Evolutionary conservation across 768 basidiomycete genomes (phyloP).

Genomic region (Agaricus sinodeliciosus): DNA sequence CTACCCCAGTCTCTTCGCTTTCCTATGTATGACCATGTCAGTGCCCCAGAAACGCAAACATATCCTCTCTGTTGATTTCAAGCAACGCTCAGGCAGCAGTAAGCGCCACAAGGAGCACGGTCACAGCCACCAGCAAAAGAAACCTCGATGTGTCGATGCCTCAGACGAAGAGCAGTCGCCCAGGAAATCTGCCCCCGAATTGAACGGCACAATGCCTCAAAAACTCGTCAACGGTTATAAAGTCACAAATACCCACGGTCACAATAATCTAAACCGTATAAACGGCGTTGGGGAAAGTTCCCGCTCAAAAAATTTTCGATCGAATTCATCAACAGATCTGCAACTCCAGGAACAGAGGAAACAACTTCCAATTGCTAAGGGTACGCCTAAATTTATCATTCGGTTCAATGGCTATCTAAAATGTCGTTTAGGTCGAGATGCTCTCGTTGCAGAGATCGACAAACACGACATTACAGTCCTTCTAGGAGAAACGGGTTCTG

Average conservation of each 20-base stretch:
- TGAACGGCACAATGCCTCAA: conserved; percentile 16
- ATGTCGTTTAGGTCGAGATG: conserved; percentile 55
- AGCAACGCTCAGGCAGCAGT: neutral
- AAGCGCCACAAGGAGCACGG: neutral
- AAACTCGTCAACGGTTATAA: conserved; percentile 19
- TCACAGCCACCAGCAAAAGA: conserved; percentile 16
- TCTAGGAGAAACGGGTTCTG: conserved; percentile 95
- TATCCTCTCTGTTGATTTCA: conserved; percentile 3
- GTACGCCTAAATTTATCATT: conserved; percentile 29
- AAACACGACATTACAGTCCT: conserved; percentile 83
- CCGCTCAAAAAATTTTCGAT: conserved; percentile 16
- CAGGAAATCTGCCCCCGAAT: conserved; percentile 21
- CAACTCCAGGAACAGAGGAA: conserved; percentile 58
- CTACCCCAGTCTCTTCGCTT: neutral
- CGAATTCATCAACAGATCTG: conserved; percentile 18
- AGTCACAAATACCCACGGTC: conserved; percentile 23
- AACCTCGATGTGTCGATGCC: conserved; percentile 28
- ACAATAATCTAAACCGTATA: neutral
- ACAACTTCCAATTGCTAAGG: conserved; percentile 74
- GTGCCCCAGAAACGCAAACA: conserved; percentile 5
- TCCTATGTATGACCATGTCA: conserved; percentile 12
- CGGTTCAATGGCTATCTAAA: neutral
- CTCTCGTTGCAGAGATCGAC: conserved; percentile 63
- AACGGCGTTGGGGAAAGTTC: conserved; percentile 8
- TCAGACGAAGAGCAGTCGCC: conserved; percentile 30